Base-by-base conservation (phyloP, 768 basidiomycete species). In the Goffeauzyma gilvescens region DNA sequence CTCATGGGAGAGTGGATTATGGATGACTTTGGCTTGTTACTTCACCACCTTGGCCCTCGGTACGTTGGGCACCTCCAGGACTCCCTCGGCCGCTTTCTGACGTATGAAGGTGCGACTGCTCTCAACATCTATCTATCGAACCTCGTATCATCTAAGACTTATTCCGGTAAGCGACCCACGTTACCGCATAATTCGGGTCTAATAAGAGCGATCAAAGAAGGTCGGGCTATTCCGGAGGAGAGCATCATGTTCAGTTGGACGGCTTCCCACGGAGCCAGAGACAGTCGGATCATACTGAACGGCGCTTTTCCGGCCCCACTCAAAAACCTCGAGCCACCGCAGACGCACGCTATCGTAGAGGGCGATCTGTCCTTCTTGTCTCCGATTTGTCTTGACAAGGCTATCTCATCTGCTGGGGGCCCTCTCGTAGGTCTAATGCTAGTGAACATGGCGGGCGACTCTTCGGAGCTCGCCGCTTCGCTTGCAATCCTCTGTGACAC, bases 331-430 rank as follows among this genome's bases (percentile, higher is more conserved):
- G 53, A 55, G 24, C 18, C 55, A 1, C 48, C 50, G 5, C 48
- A 55, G 25, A 53, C 53, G 10, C 39, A 35, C 10, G 51, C 47
- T 13, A 34, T 28, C n/a, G 38, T 62, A 12, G 24, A 38, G 1
- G 59, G 58, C 12, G 51, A 51, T 37, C 41, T 60, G 22, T 49
- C 41, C 15, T 25, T 44, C 4, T 50, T 49, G 39, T 37, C 36
- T 0, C 34, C 36, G 17, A 37, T 38, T 1, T 50, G 75, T 41
- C 59, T 89, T 21, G 85, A 93, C 57, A 67, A 72, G 41, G 74
- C 78, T 0, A 60, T 90, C 41, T 83, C 81, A 76, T 75, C 74
- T 54, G 72, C 86, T 40, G 89, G 86, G 0, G 85, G 89, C 4
- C 75, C 79, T 2, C 75, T 76, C 9, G 70, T 87, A 9, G 67